phyloP scores from a whole-genome alignment of 2,329 filamentous ascomycete species.

The Endoconidiophora laricicola region DNA sequence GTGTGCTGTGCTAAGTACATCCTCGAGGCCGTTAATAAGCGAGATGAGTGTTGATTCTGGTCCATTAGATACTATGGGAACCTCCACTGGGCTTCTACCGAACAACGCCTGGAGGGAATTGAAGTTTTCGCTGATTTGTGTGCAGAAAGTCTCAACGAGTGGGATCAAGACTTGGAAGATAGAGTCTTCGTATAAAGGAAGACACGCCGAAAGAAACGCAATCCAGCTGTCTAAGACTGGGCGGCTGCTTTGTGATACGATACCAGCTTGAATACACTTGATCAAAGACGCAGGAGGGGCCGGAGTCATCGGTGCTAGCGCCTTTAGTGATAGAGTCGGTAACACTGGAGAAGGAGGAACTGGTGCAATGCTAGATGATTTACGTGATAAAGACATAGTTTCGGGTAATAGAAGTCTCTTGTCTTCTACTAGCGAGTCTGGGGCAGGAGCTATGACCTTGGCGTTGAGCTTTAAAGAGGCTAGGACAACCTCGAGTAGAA shows the following conservation, averaged over 20 bases:
- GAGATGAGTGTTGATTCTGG: conserved; percentile 63
- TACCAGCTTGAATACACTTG: conserved; percentile 68
- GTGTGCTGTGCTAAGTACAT: conserved; percentile 74
- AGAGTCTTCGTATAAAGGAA: conserved; percentile 67
- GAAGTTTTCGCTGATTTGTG: conserved; percentile 59
- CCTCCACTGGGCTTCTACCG: conserved; percentile 19
- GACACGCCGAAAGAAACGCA: conserved; percentile 61
- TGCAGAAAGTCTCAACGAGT: conserved; percentile 76
- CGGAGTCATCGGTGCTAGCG: conserved; percentile 10
- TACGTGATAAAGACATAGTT: background rate
- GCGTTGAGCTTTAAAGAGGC: conserved; percentile 51
- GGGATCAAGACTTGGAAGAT: conserved; percentile 86
- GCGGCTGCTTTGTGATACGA: conserved; percentile 57
- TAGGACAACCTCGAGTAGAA: conserved; percentile 64
- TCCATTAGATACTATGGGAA: conserved; percentile 11
- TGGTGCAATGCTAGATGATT: background rate
- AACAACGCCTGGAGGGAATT: conserved; percentile 52
- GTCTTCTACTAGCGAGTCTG: conserved; percentile 43
- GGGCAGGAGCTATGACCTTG: conserved; percentile 24
- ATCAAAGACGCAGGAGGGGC: conserved; percentile 57
- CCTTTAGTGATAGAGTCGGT: conserved; percentile 1
- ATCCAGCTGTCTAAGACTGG: conserved; percentile 85
- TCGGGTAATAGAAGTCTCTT: conserved; percentile 1
- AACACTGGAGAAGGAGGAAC: background rate
- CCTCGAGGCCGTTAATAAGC: conserved; percentile 85